Evolutionary conservation across 2,329 filamentous ascomycete species (phyloP), one percentile per base, ranked within the genome.

Genomic region (Ceratocystis harringtonii): DNA sequence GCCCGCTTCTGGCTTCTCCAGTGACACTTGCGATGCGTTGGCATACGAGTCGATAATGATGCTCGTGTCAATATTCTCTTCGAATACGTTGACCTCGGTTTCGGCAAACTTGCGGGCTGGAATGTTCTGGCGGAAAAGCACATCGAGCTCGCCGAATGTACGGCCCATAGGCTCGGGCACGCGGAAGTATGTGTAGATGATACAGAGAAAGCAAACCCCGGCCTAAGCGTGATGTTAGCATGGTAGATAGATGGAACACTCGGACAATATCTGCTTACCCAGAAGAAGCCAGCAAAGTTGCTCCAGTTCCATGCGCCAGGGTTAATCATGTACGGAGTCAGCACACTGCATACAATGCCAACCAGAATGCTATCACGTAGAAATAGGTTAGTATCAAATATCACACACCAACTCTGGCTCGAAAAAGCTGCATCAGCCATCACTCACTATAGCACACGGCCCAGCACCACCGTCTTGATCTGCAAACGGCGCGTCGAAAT

Each of bases 261-360:
- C 32, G 55, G 55, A 61, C 3, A 15, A 61, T 3, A 22, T 5
- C 61, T 44, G 71, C 78, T 71, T 73, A 81, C 75, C 88, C 90
- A 90, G 78, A 95, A 95, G 77, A 95, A 95, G 32, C 91, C 90
- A 0, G 90, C 83, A 71, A 83, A 94, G 76, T 94, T 94, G 68
- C 84, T 80, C 91, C 90, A 96, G 75, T 95, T 79, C 91, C 92
- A 96, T 0, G 84, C 87, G 0, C 79, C 81, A 0, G 91, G 90
- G 76, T 96, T 96, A 52, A 95, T 81, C 91, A 96, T 96, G 76
- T 95, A 95, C 0, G 91, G 91, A 0, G 90, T 95, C 50, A 96
- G 75, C 3, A 95, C 87, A 62, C 84, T 86, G 72, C 85, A 89
- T 70, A 95, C 76, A 69, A 96, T 95, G 69, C 83, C 87, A 55